Base-by-base conservation (phyloP, 2,329 filamentous ascomycete species). In the Aspergillus floridensis region DNA sequence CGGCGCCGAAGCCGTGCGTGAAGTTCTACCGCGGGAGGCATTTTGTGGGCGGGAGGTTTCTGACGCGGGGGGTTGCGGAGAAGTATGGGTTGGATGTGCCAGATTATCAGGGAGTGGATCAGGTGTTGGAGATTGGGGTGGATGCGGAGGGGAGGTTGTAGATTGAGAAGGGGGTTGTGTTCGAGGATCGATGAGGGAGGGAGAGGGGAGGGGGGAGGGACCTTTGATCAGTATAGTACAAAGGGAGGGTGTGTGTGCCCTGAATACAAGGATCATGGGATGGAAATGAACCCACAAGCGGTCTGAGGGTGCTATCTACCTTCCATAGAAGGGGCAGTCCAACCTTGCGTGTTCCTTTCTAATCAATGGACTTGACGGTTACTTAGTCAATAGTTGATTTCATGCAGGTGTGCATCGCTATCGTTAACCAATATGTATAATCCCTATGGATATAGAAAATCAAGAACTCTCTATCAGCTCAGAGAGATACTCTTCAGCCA, bases 31-130 rank as follows among this genome's bases (percentile, higher is more conserved):
- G 81, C 63, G 95, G 93, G 0, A 85, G 91, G 50, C 95, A 99
- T 80, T 99, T 98, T 71, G 76, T 99, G 57, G 95, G 95, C 7
- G 95, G 95, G 57, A 82, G 91, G 84, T 99, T 99, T 70, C 83
- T 99, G 70, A 86, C 89, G 21, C 85, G 86, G 56, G 81, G 82
- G 54, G 87, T 97, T 68, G 89, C 92, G 35, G 84, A 89, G 67
- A 97, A 95, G 77, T 99, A 96, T 78, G 86, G 86, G 50, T 83
- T 99, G 62, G 89, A 95, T 67, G 74, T 96, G 56, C 93, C 93
- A 5, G 78, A 84, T 64, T 99, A 97, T 76, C 81, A 89, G 67
- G 95, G 93, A 0, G 78, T 95, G 65, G 93, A 98, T 75, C 95
- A 98, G 77, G 82, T 97, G 66, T 88, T 93, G 56, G 95, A 99